These are phyloP conservation scores for Fraxinus pennsylvanica DNA, from an alignment of 257 asterid species.

Conservation along the genomic window DNA sequence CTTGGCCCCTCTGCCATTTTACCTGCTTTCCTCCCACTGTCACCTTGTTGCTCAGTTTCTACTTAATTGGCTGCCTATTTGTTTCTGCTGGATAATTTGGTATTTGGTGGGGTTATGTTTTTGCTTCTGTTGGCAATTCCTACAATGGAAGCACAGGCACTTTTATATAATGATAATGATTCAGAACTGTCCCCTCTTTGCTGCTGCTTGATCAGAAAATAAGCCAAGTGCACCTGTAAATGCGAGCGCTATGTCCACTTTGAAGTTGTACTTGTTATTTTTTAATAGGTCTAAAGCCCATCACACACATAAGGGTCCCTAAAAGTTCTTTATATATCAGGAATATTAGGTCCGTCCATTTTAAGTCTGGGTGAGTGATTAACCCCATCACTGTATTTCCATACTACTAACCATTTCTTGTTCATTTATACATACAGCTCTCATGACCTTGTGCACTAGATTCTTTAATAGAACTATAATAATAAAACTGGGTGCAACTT, in stretches of 20 bases:
- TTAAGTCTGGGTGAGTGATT: no score
- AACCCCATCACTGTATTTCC: no score
- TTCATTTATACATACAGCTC: no score
- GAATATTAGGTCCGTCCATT: no score
- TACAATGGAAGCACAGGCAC: background rate
- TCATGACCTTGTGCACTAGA: background rate
- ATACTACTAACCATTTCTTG: no score
- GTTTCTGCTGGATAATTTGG: conserved; percentile 24
- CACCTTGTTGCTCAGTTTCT: background rate
- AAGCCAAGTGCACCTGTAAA: background rate
- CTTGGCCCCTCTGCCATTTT: conserved; percentile 26
- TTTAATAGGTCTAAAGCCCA: background rate
- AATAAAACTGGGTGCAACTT: no score
- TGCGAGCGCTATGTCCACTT: background rate
- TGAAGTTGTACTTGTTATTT: no score
- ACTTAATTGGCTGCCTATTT: conserved; percentile 11
- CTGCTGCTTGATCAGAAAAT: background rate
- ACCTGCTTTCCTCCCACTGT: conserved; percentile 23
- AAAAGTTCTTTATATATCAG: no score
- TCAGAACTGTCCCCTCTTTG: background rate
- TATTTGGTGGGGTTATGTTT: conserved; percentile 32
- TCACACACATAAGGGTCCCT: background rate
- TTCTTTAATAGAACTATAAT: background rate
- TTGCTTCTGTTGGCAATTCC: background rate
- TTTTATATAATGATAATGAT: no score